Conservation (phyloP, 108 stramenopile genomes). For the Pinguiococcus pyrenoidosus region DNA sequence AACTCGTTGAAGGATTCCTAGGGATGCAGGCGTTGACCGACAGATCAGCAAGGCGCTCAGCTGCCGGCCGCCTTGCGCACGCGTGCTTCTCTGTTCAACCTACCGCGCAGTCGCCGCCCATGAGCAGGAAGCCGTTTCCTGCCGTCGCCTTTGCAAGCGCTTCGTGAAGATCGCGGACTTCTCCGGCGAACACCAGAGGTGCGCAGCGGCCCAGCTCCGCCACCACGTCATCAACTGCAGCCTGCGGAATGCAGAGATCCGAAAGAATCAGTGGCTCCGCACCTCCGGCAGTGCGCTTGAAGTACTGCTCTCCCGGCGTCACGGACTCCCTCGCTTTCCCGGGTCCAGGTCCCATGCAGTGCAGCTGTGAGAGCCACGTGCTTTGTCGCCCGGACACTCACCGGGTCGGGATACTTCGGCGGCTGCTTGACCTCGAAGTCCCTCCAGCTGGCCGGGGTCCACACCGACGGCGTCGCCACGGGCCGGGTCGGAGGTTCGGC, state of each 20-base stretch:
- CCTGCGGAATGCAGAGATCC: no score
- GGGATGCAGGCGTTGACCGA: no score
- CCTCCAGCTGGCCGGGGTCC: slow-evolving; percentile 19
- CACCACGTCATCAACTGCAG: background rate
- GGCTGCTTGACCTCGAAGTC: slow-evolving; percentile 6
- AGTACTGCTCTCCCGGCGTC: no score
- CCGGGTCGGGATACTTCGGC: slow-evolving; percentile 18
- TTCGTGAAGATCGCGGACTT: slow-evolving; percentile 53
- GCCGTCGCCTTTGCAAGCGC: slow-evolving; percentile 72
- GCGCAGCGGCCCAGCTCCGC: slow-evolving; percentile 11
- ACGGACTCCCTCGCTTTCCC: no score
- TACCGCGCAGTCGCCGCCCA: slow-evolving; percentile 99
- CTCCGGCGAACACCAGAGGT: slow-evolving; percentile 33
- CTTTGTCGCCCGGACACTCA: slow-evolving; percentile 2
- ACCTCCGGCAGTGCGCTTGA: no score
- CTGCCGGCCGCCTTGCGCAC: no score
- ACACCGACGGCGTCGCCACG: background rate
- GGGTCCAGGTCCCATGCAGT: background rate
- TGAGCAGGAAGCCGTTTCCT: slow-evolving; percentile 91
- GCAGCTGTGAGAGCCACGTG: no score
- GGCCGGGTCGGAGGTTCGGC: slow-evolving; percentile 1
- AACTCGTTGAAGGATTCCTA: slow-evolving; percentile 24
- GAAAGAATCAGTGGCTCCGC: background rate
- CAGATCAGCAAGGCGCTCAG: no score
- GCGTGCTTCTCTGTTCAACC: no score